Base-by-base conservation (phyloP, 768 basidiomycete genomes). In the Cubamyces sp. region DNA sequence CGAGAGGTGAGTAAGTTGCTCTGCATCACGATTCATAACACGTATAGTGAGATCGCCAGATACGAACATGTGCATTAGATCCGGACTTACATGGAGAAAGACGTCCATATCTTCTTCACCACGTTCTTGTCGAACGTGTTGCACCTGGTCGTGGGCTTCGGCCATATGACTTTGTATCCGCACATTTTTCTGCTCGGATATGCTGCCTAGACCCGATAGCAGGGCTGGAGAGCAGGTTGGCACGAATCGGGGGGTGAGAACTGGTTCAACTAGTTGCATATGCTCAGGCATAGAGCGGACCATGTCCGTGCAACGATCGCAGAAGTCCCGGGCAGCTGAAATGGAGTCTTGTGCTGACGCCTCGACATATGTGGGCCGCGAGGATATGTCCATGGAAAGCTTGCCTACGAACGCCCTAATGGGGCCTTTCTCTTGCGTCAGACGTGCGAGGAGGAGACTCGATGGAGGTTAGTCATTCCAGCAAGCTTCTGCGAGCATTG, bases 161-260 rank as follows among this genome's bases (percentile, higher is more conserved):
- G 92, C 88, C 71, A 96, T 76, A 69, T 96, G 94, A 65, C 89
- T 92, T 70, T 95, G 92, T 0, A 94, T 76, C 49, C 81, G 79
- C 9, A 88, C 71, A n/a, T 74, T 72, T 42, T 78, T 70, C 34
- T 73, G 69, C 25, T 73, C 61, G 0, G 87, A 80, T 0, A 95
- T 74, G 8, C 78, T 71, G 3, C 85, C 87, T 0, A 96, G 77
- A 9, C 85, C 87, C 9, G 64, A 63, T 0, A 96, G 79, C 30
- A 95, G 78, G 46, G 82, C 84, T 52, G 90, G 79, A 1, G 91
- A 89, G 71, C 93, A 96, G 0, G 93, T 93, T 1, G 94, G 94
- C 3, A 96, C 87, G 65, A 96, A 96, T 18, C 94, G 85, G 0
- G 94, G 94, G 0, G 94, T 95, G 57, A 96, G 74, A 11, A 96